Evolutionary conservation across 1,284 basidiomycete species (phyloP), one percentile per base, ranked within the genome.

Genomic region (Meripilus lineatus): DNA sequence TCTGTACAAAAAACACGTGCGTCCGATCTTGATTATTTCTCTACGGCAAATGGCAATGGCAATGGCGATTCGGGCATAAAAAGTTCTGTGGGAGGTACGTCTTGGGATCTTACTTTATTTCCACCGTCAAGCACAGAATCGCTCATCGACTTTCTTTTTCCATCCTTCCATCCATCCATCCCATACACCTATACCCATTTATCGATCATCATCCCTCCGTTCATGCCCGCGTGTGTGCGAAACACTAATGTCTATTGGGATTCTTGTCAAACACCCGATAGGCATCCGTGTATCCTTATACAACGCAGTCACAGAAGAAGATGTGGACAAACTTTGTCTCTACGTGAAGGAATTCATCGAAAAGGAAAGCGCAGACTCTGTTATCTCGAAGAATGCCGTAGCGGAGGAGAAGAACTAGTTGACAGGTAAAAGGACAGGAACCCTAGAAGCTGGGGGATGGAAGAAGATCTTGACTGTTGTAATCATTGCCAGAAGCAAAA

Each of bases 261-360:
- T 38, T 39, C 24, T 3, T 28, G n/a, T 40, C 28, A n/a, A 38
- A 43, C 21, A 2, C 51, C 26, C 24, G 10, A 17, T 23, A 81
- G 88, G 94, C 13, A 85, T 96, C 45, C 85, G 96, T 14, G 81
- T 89, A 3, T 96, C 93, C 15, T 69, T 99, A 5, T 99, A 99
- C 71, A 99, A 99, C 52, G 94, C 95, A 7, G 75, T 98, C 49
- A 87, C 88, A 1, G 82, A 93, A 51, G 83, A 90, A 47, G 80
- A 92, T 50, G 72, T 74, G 0, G 81, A 86, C 50, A 69, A 64
- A 44, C 58, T 89, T 10, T 68, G 84, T 22, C 66, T 61, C 1
- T 89, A 84, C 52, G 81, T 86, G 58, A 64, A 68, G 32, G 70
- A 75, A 24, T 89, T 86, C 52, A 52, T 66, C 32, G 49, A 47